Evolutionary conservation across 139 green algal species (phyloP), one percentile per base, ranked within the genome.

Genomic region (Axilococcus clingmanii): DNA sequence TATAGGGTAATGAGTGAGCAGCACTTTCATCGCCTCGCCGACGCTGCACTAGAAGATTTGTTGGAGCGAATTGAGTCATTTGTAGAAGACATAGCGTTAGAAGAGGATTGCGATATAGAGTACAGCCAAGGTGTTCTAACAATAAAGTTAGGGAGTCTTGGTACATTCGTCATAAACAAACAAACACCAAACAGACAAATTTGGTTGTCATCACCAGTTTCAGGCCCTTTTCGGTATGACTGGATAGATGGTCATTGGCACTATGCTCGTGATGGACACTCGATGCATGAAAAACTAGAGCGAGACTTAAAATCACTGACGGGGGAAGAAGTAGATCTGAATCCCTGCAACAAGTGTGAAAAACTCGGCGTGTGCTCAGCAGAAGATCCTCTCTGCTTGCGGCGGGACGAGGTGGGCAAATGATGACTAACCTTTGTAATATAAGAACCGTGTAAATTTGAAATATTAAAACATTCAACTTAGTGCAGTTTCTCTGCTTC

Each of bases 151-250:
- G 86, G 85, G 3, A 38, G 59, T 5, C 33, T 68, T 27, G 91
- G 91, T 7, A 98, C 91, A 0, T 98, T 92, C 37, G 91, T 97
- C 1, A 72, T 96, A 36, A 98, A 98, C 76, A 98, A 98, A 65
- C 91, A 97, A 66, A 77, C 80, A 5, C 89, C 89, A 20, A 97
- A 98, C 71, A 75, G 75, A 12, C 89, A 97, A 65, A 88, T 98
- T 17, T 98, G 91, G 91, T 55, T 91, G 52, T 95, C 86, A 3
- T 97, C 87, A 0, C 91, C 91, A 2, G 59, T 97, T 27, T 69
- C 57, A 32, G 74, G 77, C 11, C 72, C 72, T 6, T 28, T 72
- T 9, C 57, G 76, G 30, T 84, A 80, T 51, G 76, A 84, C 40
- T 73, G 37, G 24, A 43, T 57, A 2, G 54, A 71, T 42, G 73